These are phyloP conservation scores for Pseudocercospora fijiensis DNA, from an alignment of 2,329 filamentous ascomycete species.

Conservation along the genomic window DNA sequence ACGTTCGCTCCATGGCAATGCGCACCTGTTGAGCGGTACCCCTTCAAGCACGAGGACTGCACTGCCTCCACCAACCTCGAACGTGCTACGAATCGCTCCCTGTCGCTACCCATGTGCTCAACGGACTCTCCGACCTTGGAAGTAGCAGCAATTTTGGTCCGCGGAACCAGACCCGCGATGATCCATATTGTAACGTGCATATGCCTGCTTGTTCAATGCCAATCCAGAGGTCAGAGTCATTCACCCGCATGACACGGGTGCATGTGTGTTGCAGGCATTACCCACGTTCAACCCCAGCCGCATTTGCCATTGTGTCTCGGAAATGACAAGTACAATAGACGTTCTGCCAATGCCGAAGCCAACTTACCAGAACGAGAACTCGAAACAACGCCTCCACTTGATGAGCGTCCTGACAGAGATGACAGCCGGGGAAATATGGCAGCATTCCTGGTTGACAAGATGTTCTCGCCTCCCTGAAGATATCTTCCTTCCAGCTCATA, in stretches of 20 bases:
- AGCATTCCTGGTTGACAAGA: not conserved
- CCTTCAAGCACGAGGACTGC: not conserved
- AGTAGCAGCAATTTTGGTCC: conserved; percentile 1
- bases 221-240: conserved; percentile 1
- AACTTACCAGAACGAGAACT: not conserved
- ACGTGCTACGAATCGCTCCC: not conserved
- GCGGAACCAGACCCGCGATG: not conserved
- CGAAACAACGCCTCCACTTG: conserved; percentile 1
- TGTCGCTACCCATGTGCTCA: not conserved
- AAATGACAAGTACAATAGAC: not conserved
- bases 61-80: not conserved
- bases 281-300: not conserved
- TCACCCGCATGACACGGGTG: conserved; percentile 1
- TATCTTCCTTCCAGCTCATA: not conserved
- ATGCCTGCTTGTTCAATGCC: conserved; percentile 1
- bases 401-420: not conserved
- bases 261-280: conserved; percentile 7
- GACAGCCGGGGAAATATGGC: not conserved
- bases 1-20: not conserved
- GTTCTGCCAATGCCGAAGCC: not conserved
- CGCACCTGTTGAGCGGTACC: not conserved
- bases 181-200: not conserved
- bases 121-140: conserved; percentile 1
- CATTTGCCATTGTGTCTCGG: not conserved
- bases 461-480: not conserved